Percentiles rank a stretch among this genome's conserved stretches.
phyloP scores from a whole-genome alignment of 345 rosid species.

The Pseudoturritis turrita region DNA sequence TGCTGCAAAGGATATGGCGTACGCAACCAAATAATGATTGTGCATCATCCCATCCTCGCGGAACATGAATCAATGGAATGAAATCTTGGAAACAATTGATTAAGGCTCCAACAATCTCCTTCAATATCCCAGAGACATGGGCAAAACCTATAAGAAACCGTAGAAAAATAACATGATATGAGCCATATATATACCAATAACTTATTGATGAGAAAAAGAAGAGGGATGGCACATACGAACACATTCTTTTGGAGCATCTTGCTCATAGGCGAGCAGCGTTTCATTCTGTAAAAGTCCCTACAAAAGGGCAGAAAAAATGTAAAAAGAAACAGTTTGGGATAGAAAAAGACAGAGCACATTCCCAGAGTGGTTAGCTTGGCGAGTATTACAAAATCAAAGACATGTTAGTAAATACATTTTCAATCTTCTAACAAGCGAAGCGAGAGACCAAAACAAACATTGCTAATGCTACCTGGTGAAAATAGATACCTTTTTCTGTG shows the following conservation, averaged over 20 bases:
- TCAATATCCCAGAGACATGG: constrained; percentile 42
- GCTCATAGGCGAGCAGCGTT: constrained; percentile 55
- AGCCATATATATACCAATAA: constrained; percentile 3
- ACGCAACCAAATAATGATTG: constrained; percentile 58
- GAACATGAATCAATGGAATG: constrained; percentile 45
- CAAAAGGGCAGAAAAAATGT: neutral
- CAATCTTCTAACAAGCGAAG: no score
- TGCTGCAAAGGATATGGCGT: constrained; percentile 54
- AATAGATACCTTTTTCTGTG: constrained; percentile 43
- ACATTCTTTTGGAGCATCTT: constrained; percentile 42
- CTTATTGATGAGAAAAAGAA: neutral
- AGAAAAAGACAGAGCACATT: no score
- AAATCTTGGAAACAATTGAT: constrained; percentile 68
- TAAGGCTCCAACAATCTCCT: constrained; percentile 66
- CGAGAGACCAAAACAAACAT: no score
- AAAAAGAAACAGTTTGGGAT: no score
- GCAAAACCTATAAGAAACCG: constrained; percentile 41
- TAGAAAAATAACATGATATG: neutral
- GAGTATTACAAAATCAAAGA: no score
- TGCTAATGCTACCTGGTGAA: no score
- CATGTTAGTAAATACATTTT: no score
- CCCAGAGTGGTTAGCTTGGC: neutral
- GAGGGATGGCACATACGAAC: constrained; percentile 46
- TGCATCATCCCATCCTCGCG: constrained; percentile 40
- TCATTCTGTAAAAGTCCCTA: constrained; percentile 36